These are phyloP conservation scores for Penicillium nordicum DNA, from an alignment of 2,329 filamentous ascomycete genomes.

Conservation along the genomic window DNA sequence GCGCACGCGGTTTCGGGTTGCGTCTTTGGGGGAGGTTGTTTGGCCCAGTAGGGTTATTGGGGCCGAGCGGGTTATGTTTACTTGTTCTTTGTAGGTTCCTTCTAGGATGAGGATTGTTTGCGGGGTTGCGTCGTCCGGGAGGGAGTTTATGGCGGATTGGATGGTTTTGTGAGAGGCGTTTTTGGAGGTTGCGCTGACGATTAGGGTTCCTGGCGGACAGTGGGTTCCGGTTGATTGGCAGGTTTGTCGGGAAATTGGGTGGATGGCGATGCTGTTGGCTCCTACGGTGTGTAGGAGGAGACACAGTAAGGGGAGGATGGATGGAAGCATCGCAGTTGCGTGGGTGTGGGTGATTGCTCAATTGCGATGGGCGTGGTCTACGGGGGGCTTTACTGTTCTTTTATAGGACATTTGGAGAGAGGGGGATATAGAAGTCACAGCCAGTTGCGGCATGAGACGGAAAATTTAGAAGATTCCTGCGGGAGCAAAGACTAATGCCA, in stretches of 20 bases:
- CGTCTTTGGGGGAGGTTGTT: slow-evolving; percentile 47
- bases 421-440: neutral
- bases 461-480: neutral
- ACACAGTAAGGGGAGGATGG: neutral
- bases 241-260: slow-evolving; percentile 11
- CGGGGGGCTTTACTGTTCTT: neutral
- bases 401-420: neutral
- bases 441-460: neutral
- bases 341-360: neutral
- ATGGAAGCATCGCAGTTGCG: neutral
- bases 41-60: slow-evolving; percentile 62
- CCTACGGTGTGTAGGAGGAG: neutral
- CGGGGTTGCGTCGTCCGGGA: slow-evolving; percentile 45
- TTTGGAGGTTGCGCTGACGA: slow-evolving; percentile 26
- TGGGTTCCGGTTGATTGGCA: slow-evolving; percentile 26
- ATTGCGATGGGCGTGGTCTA: neutral
- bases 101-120: slow-evolving; percentile 59
- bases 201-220: slow-evolving; percentile 29
- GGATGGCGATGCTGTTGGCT: slow-evolving; percentile 6
- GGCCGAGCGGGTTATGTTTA: slow-evolving; percentile 62
- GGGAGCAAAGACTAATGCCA: neutral
- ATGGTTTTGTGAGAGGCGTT: slow-evolving; percentile 37
- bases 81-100: slow-evolving; percentile 60
- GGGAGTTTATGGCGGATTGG: slow-evolving; percentile 48
- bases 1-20: slow-evolving; percentile 52